A percentile compares a stretch with the other conserved stretches of the same genome.
Evolutionary conservation across 805 yeast genomes (phyloP).

Genomic region (Monosporozyma aquatica): DNA sequence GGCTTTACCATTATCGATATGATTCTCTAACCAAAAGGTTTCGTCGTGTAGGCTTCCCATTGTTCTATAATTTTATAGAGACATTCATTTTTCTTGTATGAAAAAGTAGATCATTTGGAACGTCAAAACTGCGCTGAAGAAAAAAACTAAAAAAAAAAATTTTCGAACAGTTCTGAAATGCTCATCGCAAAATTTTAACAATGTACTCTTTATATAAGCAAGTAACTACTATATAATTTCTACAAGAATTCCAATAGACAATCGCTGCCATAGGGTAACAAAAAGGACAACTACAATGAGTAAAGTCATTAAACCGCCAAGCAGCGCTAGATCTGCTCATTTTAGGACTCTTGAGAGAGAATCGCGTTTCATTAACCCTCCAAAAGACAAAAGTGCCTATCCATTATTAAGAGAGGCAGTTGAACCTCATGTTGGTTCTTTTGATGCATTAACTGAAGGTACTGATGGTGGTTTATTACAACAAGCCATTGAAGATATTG

Average conservation of each 20-base stretch:
- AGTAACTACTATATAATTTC: background rate
- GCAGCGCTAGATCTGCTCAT: conserved; percentile 33
- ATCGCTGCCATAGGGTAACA: too few species aligned
- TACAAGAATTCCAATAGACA: too few species aligned
- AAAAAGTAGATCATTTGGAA: background rate
- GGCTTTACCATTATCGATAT: too few species aligned
- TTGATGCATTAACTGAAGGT: conserved; percentile 89
- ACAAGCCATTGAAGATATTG: conserved; percentile 81
- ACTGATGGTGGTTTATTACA: conserved; percentile 78
- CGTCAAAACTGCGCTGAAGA: conserved; percentile 1
- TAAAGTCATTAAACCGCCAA: conserved; percentile 24
- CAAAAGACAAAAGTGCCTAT: conserved; percentile 72
- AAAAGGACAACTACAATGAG: conserved; percentile 18
- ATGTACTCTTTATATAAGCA: background rate
- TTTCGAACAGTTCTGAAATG: background rate
- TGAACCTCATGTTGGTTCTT: conserved; percentile 90
- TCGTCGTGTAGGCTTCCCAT: too few species aligned
- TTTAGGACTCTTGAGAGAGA: conserved; percentile 79
- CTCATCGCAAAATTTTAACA: conserved; percentile 6
- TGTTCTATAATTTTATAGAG: too few species aligned
- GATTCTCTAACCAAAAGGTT: too few species aligned
- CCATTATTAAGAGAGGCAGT: conserved; percentile 85
- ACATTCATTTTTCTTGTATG: too few species aligned
- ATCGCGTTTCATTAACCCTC: conserved; percentile 75
- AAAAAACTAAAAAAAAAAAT: conserved; percentile 1